phyloP scores from a whole-genome alignment of 2,329 filamentous ascomycete species.

The Pseudocercospora pini-densiflorae region DNA sequence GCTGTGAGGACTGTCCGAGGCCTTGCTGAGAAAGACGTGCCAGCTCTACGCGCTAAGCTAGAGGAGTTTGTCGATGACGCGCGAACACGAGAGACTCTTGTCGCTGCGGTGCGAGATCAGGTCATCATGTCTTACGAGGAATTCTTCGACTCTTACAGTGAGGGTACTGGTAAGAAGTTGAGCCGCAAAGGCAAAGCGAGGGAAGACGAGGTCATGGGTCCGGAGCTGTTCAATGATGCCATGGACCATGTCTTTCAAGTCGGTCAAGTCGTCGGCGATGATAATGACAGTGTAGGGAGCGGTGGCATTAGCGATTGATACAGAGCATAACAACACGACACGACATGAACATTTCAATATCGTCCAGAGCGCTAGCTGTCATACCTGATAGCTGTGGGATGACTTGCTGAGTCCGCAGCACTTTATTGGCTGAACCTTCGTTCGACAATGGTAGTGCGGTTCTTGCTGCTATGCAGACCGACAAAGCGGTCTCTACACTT shows the following conservation, averaged over 20 bases:
- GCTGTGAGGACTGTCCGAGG: slow-evolving; percentile 53
- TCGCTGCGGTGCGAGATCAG: slow-evolving; percentile 67
- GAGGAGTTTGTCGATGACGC: slow-evolving; percentile 67
- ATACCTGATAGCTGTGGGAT: too few species aligned
- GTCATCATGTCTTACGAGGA: slow-evolving; percentile 67
- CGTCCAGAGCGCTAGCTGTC: too few species aligned
- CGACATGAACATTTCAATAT: neutral
- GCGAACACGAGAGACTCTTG: slow-evolving; percentile 68
- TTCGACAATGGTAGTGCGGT: too few species aligned
- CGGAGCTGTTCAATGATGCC: slow-evolving; percentile 67
- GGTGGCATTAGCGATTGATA: slow-evolving; percentile 28
- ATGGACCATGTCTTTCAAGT: slow-evolving; percentile 64
- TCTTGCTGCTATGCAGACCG: too few species aligned
- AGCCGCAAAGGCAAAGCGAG: slow-evolving; percentile 62
- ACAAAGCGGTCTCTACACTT: too few species aligned
- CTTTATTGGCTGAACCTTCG: too few species aligned
- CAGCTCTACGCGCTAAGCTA: slow-evolving; percentile 59
- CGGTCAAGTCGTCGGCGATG: slow-evolving; percentile 47
- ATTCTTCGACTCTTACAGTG: slow-evolving; percentile 62
- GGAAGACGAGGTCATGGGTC: slow-evolving; percentile 67
- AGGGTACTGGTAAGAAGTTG: slow-evolving; percentile 40
- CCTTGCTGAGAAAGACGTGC: slow-evolving; percentile 63
- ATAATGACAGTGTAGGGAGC: slow-evolving; percentile 31
- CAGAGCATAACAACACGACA: neutral
- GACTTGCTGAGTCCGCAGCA: too few species aligned